These are phyloP conservation scores for Apophysomyces elegans DNA, from an alignment of 371 early-diverging fungal species.

Conservation along the genomic window DNA sequence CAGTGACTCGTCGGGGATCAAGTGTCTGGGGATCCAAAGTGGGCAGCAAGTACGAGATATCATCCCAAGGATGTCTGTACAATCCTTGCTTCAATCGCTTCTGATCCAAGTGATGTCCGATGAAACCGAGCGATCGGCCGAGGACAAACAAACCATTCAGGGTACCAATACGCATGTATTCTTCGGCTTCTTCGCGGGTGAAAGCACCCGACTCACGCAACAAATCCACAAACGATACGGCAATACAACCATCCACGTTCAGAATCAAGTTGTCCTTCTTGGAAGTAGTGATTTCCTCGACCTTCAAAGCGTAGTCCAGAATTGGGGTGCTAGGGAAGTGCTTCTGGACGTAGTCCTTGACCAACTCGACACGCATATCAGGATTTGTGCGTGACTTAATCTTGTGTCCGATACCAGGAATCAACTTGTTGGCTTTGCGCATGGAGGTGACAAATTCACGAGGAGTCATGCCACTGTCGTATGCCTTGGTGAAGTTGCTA, in stretches of 20 bases:
- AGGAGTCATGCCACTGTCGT: constrained; percentile 88
- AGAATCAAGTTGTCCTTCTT: constrained; percentile 98
- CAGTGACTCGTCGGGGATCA: constrained; percentile 56
- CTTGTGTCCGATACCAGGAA: constrained; percentile 98
- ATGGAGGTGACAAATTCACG: constrained; percentile 90
- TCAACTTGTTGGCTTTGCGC: constrained; percentile 91
- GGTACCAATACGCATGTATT: constrained; percentile 95
- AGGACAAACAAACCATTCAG: constrained; percentile 97
- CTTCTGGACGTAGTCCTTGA: constrained; percentile 90
- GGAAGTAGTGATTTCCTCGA: constrained; percentile 94
- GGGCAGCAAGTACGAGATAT: constrained; percentile 91
- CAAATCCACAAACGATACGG: constrained; percentile 94
- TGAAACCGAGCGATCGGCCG: constrained; percentile 95
- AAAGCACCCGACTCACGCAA: constrained; percentile 93
- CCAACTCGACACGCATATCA: constrained; percentile 93
- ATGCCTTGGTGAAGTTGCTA: constrained; percentile 84
- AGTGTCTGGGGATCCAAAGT: constrained; percentile 50
- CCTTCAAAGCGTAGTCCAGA: constrained; percentile 92
- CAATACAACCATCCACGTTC: constrained; percentile 97
- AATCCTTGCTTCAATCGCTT: constrained; percentile 96
- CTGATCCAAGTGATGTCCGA: constrained; percentile 97
- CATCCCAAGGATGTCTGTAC: constrained; percentile 98
- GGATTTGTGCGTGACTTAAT: constrained; percentile 99
- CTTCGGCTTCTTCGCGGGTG: constrained; percentile 93
- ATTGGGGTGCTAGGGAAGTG: constrained; percentile 90